Conservation (phyloP, 129 eudicot species). For the Heracleum sosnowskyi region DNA sequence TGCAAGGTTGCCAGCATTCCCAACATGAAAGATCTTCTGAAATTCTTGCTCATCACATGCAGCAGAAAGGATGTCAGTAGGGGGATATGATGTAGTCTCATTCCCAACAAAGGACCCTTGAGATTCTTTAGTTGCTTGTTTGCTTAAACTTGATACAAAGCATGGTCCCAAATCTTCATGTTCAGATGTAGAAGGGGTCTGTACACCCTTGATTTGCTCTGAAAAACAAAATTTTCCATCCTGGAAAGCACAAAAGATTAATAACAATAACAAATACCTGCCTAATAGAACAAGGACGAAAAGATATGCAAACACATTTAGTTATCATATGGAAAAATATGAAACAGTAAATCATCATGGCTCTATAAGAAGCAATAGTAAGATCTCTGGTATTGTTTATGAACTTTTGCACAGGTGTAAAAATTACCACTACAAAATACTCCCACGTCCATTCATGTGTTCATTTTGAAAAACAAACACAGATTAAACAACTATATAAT, state of each 20-base stretch:
- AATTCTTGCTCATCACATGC: slow-evolving; percentile 1
- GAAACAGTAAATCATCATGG: not conserved
- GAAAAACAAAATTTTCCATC: slow-evolving; percentile 23
- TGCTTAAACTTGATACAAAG: slow-evolving; percentile 21
- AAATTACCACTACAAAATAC: not conserved
- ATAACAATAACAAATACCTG: not conserved
- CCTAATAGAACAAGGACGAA: not conserved
- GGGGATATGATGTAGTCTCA: slow-evolving; percentile 10
- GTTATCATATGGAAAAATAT: not conserved
- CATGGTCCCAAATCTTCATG: slow-evolving; percentile 16
- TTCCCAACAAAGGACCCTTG: slow-evolving; percentile 31
- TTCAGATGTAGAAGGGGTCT: slow-evolving; percentile 15
- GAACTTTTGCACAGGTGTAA: not conserved
- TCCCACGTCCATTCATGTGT: not conserved
- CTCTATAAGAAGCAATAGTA: not conserved
- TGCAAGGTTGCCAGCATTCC: slow-evolving; percentile 9
- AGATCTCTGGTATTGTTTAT: not conserved
- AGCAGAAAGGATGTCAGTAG: slow-evolving; percentile 11
- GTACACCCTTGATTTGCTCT: slow-evolving; percentile 15
- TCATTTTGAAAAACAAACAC: not conserved
- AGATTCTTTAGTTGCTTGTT: slow-evolving; percentile 25
- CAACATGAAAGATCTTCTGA: slow-evolving; percentile 1
- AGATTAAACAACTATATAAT: not conserved
- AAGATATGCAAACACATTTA: slow-evolving; percentile 4
- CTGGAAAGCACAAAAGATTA: slow-evolving; percentile 23